Evolutionary conservation across 2,329 filamentous ascomycete genomes (phyloP).

Genomic region (Clonostachys rhizophaga): DNA sequence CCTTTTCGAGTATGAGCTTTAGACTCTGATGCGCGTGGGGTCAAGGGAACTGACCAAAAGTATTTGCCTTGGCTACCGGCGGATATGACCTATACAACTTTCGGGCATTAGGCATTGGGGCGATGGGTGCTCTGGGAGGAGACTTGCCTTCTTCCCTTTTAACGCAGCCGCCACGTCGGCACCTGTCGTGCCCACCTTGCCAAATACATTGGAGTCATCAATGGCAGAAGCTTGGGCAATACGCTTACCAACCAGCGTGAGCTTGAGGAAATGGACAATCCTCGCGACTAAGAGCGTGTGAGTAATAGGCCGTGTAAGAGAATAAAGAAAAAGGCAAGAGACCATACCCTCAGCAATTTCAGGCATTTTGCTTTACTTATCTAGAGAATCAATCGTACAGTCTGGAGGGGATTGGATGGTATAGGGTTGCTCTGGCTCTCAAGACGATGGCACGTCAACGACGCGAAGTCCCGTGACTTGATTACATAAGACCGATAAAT

Average conservation of each 20-base stretch:
- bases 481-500: constrained; percentile 9
- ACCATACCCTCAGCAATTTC: constrained; percentile 55
- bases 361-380: constrained; percentile 39
- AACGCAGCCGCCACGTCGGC: constrained; percentile 69
- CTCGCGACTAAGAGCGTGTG: constrained; percentile 61
- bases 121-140: background rate
- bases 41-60: constrained; percentile 60
- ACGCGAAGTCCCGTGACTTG: constrained; percentile 23
- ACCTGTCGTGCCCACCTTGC: constrained; percentile 81
- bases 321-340: background rate
- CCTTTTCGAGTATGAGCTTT: constrained; percentile 14
- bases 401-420: no score
- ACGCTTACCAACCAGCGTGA: constrained; percentile 78
- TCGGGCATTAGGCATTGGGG: background rate
- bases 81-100: constrained; percentile 37
- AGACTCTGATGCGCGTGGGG: background rate
- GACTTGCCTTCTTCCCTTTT: constrained; percentile 59
- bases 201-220: constrained; percentile 82
- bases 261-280: constrained; percentile 78
- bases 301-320: background rate
- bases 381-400: no score
- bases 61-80: constrained; percentile 94
- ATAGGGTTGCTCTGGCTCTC: no score
- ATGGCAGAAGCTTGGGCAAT: constrained; percentile 66
- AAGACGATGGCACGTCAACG: constrained; percentile 3